Percentiles rank a stretch among this genome's conserved stretches.
phyloP scores from a whole-genome alignment of 2,329 filamentous ascomycete species.

The Penicillium vulpinum region DNA sequence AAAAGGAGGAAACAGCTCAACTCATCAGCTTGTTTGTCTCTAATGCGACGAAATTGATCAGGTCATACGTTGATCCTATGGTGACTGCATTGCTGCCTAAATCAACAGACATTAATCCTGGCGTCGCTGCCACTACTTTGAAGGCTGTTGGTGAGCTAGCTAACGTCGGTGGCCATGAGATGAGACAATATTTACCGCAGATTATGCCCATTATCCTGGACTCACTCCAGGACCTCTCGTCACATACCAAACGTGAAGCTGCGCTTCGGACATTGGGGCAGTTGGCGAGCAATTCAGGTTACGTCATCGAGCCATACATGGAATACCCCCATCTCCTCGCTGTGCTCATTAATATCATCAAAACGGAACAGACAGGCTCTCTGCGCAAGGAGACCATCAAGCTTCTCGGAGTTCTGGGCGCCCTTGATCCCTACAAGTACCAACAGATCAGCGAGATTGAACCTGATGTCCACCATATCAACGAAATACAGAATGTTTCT shows the following conservation, averaged over 20 bases:
- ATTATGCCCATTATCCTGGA: slow-evolving; percentile 96
- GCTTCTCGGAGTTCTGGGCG: slow-evolving; percentile 90
- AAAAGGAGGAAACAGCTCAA: slow-evolving; percentile 95
- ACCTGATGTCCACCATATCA: slow-evolving; percentile 73
- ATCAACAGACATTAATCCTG: slow-evolving; percentile 77
- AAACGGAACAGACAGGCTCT: slow-evolving; percentile 82
- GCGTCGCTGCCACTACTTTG: slow-evolving; percentile 91
- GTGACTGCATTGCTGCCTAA: slow-evolving; percentile 92
- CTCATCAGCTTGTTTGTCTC: slow-evolving; percentile 89
- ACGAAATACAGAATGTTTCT: slow-evolving; percentile 70
- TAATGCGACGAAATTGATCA: slow-evolving; percentile 89
- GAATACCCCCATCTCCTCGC: slow-evolving; percentile 93
- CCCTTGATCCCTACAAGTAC: slow-evolving; percentile 93
- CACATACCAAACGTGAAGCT: slow-evolving; percentile 83
- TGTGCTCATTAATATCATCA: slow-evolving; percentile 89
- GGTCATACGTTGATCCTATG: slow-evolving; percentile 96
- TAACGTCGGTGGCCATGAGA: slow-evolving; percentile 89
- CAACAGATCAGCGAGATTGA: slow-evolving; percentile 87
- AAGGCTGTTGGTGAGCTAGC: slow-evolving; percentile 93
- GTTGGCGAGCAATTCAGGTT: slow-evolving; percentile 91
- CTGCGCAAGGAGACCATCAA: slow-evolving; percentile 94
- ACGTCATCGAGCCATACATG: slow-evolving; percentile 93
- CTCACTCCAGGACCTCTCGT: slow-evolving; percentile 90
- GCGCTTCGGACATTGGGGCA: slow-evolving; percentile 89
- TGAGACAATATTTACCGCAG: slow-evolving; percentile 85